Base-by-base conservation (phyloP, 495 filamentous ascomycete species). In the Sordaria brevicollis region DNA sequence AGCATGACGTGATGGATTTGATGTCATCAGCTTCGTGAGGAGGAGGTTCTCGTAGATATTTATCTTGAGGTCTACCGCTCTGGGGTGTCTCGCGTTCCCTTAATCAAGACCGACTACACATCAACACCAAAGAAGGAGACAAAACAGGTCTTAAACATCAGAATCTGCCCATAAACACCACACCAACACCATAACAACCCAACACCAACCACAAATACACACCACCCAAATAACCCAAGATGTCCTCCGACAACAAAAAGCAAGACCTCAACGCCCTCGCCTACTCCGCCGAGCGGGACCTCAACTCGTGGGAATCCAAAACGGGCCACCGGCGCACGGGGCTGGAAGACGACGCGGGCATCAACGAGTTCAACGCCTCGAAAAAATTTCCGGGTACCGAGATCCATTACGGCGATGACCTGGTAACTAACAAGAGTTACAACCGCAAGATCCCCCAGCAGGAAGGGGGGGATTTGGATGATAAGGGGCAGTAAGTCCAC, bases 211-310 rank as follows among this genome's bases (percentile, higher is more conserved):
- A 43, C 7, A 19, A 25, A 9, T 11, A 15, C 2, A 15, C n/a
- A n/a, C n/a, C n/a, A n/a, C 25, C 17, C 35, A 36, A 5, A 41
- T 2, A 2, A 17, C 19, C 43, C 43, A 57, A 1, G 8, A 57
- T 57, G 49, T 62, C 49, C 21, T 17, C 49, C 49, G 1, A 31
- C 25, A 31, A 62, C 49, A 62, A 17, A 6, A 62, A 33, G 31
- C 25, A 68, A n/a, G 38, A 73, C 17, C 71, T 76, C 41, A 66
- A 72, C 19, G 67, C 77, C 41, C 79, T 86, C 66, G 81, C 84
- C 71, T 73, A 78, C 25, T 73, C 81, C 67, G 84, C 84, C 17
- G 83, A 86, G 76, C 77, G 72, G 31, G 84, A 85, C 71, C 78
- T 86, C 54, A 84, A 84, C 74, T 79, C 74, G 25, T 78, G 81